Percentiles rank a stretch among this genome's conserved stretches.
These are phyloP conservation scores for Suhomyces maxii DNA, from an alignment of 1,139 yeast species.

Conservation along the genomic window DNA sequence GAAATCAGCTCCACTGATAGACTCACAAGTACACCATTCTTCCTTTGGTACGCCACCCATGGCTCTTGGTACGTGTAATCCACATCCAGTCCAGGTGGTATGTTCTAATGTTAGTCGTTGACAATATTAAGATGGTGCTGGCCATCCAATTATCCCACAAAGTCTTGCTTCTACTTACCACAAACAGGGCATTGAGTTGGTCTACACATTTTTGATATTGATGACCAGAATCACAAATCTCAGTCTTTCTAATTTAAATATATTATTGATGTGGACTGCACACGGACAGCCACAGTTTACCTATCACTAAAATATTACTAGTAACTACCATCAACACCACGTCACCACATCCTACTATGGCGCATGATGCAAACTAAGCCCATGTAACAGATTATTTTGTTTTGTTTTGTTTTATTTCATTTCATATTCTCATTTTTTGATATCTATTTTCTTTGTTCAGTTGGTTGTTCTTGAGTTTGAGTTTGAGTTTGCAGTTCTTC, in stretches of 20 bases:
- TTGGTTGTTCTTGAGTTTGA: neutral
- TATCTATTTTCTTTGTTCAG: neutral
- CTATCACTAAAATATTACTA: too few relatives aligned
- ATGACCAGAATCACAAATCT: neutral
- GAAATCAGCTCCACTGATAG: slow-evolving; percentile 11
- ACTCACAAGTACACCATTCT: slow-evolving; percentile 36
- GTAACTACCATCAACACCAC: too few relatives aligned
- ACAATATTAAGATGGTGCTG: neutral
- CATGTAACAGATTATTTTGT: too few relatives aligned
- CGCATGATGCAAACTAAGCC: too few relatives aligned
- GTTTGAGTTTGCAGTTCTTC: slow-evolving; percentile 3
- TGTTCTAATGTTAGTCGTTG: slow-evolving; percentile 18
- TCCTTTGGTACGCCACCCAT: slow-evolving; percentile 36
- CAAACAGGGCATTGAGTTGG: slow-evolving; percentile 16
- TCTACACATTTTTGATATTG: slow-evolving; percentile 14
- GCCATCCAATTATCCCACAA: neutral
- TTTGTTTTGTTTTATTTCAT: too few relatives aligned
- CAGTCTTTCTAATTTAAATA: too few relatives aligned
- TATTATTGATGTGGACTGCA: too few relatives aligned
- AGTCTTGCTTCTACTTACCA: slow-evolving; percentile 10
- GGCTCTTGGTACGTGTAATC: slow-evolving; percentile 42
- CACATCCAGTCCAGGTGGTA: slow-evolving; percentile 49
- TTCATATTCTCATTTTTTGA: neutral
- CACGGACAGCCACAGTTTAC: too few relatives aligned
- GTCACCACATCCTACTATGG: too few relatives aligned